Conservation (phyloP, 2,329 filamentous ascomycete genomes). For the Fusarium nygamai region DNA sequence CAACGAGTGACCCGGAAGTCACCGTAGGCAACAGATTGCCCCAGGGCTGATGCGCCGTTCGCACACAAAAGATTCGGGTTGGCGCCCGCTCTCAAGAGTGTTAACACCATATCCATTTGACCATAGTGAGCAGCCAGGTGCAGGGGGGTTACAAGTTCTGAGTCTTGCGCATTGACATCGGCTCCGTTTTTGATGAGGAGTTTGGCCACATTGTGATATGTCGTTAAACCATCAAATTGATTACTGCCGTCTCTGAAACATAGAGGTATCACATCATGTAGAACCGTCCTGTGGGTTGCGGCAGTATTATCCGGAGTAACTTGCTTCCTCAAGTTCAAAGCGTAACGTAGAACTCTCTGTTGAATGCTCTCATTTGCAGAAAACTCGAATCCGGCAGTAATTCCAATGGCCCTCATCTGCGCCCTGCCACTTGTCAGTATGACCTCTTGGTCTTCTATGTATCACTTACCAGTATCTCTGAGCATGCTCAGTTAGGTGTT, state of each 20-base stretch:
- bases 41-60: conserved; percentile 13
- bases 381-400: not conserved
- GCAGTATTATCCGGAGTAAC: not conserved
- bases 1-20: not conserved
- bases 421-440: conserved; percentile 28
- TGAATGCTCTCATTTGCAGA: not conserved
- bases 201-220: conserved; percentile 6
- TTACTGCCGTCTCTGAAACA: not conserved
- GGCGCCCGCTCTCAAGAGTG: conserved; percentile 33
- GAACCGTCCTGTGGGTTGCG: not conserved
- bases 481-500: conserved; percentile 26
- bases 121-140: conserved; percentile 7
- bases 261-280: conserved; percentile 27
- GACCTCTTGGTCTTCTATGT: not conserved
- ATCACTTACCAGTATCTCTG: conserved; percentile 32
- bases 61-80: conserved; percentile 22
- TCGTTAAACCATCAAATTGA: not conserved
- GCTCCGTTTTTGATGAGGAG: conserved; percentile 22
- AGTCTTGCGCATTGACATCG: conserved; percentile 32
- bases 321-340: conserved; percentile 20
- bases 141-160: conserved; percentile 14
- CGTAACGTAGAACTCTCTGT: conserved; percentile 17
- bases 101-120: not conserved
- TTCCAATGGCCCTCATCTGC: conserved; percentile 17
- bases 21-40: not conserved